These are phyloP conservation scores for Ilex asprella DNA, from an alignment of 257 asterid species.

Conservation along the genomic window DNA sequence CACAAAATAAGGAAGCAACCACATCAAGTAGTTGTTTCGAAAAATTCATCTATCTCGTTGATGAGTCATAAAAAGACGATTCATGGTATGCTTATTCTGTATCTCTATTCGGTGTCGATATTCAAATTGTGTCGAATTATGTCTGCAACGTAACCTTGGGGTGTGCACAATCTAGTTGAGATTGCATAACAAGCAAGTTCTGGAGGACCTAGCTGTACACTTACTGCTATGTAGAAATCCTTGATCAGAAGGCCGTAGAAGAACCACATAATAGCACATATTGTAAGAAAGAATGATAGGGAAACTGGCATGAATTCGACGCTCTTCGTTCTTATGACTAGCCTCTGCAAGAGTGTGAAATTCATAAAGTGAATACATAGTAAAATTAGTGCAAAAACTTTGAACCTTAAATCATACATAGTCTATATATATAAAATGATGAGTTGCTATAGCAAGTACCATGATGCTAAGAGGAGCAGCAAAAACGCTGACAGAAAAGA, in stretches of 20 bases:
- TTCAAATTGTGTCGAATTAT: too few species aligned
- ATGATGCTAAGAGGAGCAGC: slow-evolving; percentile 80
- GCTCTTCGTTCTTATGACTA: slow-evolving; percentile 61
- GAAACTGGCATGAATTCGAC: slow-evolving; percentile 78
- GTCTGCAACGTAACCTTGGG: too few species aligned
- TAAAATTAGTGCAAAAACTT: background rate
- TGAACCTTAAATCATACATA: background rate
- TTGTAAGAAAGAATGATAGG: slow-evolving; percentile 66
- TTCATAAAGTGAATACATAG: too few species aligned
- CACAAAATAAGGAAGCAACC: background rate
- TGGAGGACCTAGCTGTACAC: slow-evolving; percentile 7
- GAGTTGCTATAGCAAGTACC: slow-evolving; percentile 27
- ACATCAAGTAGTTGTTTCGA: background rate
- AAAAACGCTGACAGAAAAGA: slow-evolving; percentile 57
- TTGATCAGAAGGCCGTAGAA: slow-evolving; percentile 56
- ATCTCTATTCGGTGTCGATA: too few species aligned
- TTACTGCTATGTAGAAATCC: slow-evolving; percentile 72
- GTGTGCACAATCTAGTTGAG: too few species aligned
- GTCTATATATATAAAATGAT: background rate
- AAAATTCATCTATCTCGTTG: too few species aligned
- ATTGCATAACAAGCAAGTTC: too few species aligned
- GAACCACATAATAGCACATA: slow-evolving; percentile 74
- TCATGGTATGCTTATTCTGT: too few species aligned
- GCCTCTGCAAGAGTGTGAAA: slow-evolving; percentile 18
- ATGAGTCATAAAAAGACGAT: too few species aligned